These are phyloP conservation scores for Phytophthora ohioensis DNA, from an alignment of 352 stramenopile species.

Conservation along the genomic window DNA sequence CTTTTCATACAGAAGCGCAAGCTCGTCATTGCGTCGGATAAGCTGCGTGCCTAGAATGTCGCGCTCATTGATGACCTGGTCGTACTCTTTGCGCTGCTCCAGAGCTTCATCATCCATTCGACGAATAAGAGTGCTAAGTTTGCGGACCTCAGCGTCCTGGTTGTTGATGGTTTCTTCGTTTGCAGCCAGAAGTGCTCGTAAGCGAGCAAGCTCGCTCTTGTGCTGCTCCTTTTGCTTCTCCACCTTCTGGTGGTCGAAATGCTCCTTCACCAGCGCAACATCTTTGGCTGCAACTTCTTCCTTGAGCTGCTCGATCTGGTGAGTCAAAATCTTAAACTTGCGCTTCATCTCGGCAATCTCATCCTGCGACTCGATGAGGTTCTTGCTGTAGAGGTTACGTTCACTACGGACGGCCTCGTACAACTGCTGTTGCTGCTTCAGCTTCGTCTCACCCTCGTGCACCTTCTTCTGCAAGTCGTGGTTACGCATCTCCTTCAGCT, in stretches of 20 bases:
- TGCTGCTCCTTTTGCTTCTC: slow-evolving; percentile 95
- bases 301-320: slow-evolving; percentile 97
- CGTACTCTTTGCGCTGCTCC: slow-evolving; percentile 96
- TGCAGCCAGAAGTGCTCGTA: slow-evolving; percentile 87
- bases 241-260: slow-evolving; percentile 96
- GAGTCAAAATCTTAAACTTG: slow-evolving; percentile 97
- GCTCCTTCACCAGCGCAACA: slow-evolving; percentile 95
- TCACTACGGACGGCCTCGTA: slow-evolving; percentile 96
- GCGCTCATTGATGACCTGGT: slow-evolving; percentile 96
- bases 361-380: slow-evolving; percentile 96
- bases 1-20: slow-evolving; percentile 98
- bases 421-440: slow-evolving; percentile 97
- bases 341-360: slow-evolving; percentile 97
- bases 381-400: slow-evolving; percentile 96
- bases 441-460: slow-evolving; percentile 91
- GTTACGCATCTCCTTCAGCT: slow-evolving; percentile 84
- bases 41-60: slow-evolving; percentile 97
- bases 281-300: slow-evolving; percentile 97
- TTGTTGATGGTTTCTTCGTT: slow-evolving; percentile 95
- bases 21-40: slow-evolving; percentile 96
- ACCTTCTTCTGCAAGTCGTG: slow-evolving; percentile 90
- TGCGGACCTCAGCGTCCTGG: slow-evolving; percentile 95
- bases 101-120: slow-evolving; percentile 95
- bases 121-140: slow-evolving; percentile 92
- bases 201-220: slow-evolving; percentile 92